These are phyloP conservation scores for Penicillium sp. DNA, from an alignment of 2,329 filamentous ascomycete genomes.

Conservation along the genomic window DNA sequence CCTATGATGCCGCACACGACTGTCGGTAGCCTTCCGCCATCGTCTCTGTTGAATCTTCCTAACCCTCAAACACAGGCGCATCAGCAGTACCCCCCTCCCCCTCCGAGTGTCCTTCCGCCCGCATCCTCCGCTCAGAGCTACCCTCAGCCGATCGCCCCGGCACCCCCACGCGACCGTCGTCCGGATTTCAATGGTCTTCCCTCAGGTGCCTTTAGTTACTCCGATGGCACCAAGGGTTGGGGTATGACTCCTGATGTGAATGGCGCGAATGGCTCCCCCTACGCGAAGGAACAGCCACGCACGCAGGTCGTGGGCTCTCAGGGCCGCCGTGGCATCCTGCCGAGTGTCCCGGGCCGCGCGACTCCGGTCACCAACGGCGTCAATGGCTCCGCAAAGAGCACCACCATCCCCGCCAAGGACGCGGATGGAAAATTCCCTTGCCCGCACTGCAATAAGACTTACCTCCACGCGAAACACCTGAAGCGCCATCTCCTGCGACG, in stretches of 20 bases:
- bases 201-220: constrained; percentile 60
- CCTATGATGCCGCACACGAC: constrained; percentile 46
- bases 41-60: constrained; percentile 45
- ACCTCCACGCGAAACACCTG: constrained; percentile 93
- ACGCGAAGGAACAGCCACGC: constrained; percentile 46
- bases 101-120: constrained; percentile 63
- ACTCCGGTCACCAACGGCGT: constrained; percentile 67
- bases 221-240: constrained; percentile 55
- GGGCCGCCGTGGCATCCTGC: constrained; percentile 85
- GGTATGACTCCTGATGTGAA: constrained; percentile 43
- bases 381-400: constrained; percentile 70
- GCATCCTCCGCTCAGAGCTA: constrained; percentile 67
- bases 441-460: constrained; percentile 97
- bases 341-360: constrained; percentile 83
- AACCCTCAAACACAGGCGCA: constrained; percentile 41
- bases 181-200: constrained; percentile 68
- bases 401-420: constrained; percentile 88
- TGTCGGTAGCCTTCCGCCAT: constrained; percentile 45
- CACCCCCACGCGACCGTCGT: constrained; percentile 56
- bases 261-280: constrained; percentile 39
- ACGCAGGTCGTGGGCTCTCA: constrained; percentile 95
- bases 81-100: constrained; percentile 42
- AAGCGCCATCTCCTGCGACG: constrained; percentile 95
- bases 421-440: constrained; percentile 98
- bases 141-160: constrained; percentile 74